Conservation (phyloP, 257 asterid species). For the Plantago elongata region DNA sequence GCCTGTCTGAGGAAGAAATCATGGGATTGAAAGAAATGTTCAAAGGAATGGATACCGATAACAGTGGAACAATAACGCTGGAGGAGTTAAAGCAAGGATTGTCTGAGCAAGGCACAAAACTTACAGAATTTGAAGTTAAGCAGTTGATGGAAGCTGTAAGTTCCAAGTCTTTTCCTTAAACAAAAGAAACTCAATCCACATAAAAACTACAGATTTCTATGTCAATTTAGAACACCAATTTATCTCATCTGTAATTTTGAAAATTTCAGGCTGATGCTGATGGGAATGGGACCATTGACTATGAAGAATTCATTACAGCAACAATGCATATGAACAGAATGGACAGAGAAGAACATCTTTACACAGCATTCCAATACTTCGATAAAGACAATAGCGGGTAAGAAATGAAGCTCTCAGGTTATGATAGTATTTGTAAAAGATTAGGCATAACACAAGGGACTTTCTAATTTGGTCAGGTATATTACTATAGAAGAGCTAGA, state of each 20-base stretch:
- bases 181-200: background rate
- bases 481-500: slow-evolving; percentile 67
- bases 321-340: slow-evolving; percentile 95
- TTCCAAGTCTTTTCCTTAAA: background rate
- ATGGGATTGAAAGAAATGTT: slow-evolving; percentile 73
- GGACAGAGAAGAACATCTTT: slow-evolving; percentile 98
- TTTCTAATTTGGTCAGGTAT: slow-evolving; percentile 31
- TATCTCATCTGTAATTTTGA: background rate
- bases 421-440: background rate
- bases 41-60: slow-evolving; percentile 59
- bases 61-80: slow-evolving; percentile 67
- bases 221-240: too few relatives aligned
- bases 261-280: slow-evolving; percentile 85
- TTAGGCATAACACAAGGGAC: background rate
- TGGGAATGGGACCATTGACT: slow-evolving; percentile 95
- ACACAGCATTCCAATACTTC: slow-evolving; percentile 93
- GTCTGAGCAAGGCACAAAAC: slow-evolving; percentile 62
- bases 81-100: slow-evolving; percentile 67
- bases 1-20: slow-evolving; percentile 73
- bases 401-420: background rate
- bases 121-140: slow-evolving; percentile 56
- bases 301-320: slow-evolving; percentile 93
- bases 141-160: slow-evolving; percentile 79
- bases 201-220: background rate
- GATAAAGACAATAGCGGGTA: slow-evolving; percentile 98